Evolutionary conservation across 129 eudicot genomes (phyloP), one percentile per base, ranked within the genome.

Genomic region (Arctium lappa): DNA sequence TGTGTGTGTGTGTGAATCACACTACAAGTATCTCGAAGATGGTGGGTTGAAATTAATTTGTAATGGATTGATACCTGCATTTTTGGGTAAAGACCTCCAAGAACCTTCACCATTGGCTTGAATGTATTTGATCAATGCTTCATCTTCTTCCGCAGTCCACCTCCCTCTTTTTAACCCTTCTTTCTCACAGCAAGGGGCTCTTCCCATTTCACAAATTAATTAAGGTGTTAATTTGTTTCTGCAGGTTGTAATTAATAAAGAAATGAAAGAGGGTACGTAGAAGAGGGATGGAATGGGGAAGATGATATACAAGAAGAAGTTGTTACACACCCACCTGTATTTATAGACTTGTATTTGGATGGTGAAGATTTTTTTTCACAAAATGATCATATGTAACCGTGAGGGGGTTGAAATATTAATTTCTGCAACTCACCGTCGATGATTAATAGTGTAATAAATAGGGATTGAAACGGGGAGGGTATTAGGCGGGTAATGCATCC

Each of bases 101-200:
- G 93, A 93, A 4, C 99, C 97, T 79, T 95, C 97, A 7, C 99
- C 99, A 85, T 95, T 85, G 32, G 87, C 85, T 81, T 86, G 89
- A 82, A 95, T 91, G 81, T 92, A 95, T 6, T 91, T 92, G 12
- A 83, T 82, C 82, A 95, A 86, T 44, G 83, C 78, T 70, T 92
- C 92, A 71, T 95, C 99, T 87, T 95, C 97, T 82, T 95, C 99
- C 0, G 90, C 81, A 0, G 95, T 91, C 99, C 99, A 95, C 81
- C 99, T 87, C 75, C 99, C 99, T 37, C 91, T 87, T 60, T 81
- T 92, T 65, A 95, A 30, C 10, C 97, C 99, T 29, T 88, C 92
- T 81, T 95, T 95, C 79, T 92, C 94, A 79, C 99, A 95, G 68
- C 99, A 95, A 60, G 99, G 97, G 2, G 97, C 86, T 83, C 97